phyloP scores from a whole-genome alignment of 768 basidiomycete species.

The Mycena galericulata region DNA sequence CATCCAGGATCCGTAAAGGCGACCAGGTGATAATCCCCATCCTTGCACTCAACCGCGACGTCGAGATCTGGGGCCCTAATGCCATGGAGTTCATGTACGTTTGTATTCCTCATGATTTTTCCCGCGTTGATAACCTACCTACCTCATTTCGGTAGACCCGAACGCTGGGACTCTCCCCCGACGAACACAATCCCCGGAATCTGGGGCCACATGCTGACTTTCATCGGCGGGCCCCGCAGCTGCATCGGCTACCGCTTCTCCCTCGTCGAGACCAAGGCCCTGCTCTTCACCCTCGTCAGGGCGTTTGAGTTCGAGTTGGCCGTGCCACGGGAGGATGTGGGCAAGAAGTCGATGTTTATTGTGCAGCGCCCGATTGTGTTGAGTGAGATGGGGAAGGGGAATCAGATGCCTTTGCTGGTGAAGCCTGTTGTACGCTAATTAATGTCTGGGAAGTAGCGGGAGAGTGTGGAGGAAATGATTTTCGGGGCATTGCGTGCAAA shows the following conservation, averaged over 20 bases:
- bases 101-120: too few relatives aligned
- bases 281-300: background rate
- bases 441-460: too few relatives aligned
- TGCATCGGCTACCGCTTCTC: conserved; percentile 51
- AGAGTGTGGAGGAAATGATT: too few relatives aligned
- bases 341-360: background rate
- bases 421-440: background rate
- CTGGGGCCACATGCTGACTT: conserved; percentile 52
- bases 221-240: conserved; percentile 56
- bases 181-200: conserved; percentile 51
- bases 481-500: too few relatives aligned
- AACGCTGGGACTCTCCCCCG: conserved; percentile 52
- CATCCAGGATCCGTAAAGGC: background rate
- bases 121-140: background rate
- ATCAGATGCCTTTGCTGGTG: conserved; percentile 9
- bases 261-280: conserved; percentile 19
- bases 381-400: conserved; percentile 17
- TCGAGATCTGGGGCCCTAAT: background rate
- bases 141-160: conserved; percentile 47
- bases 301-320: background rate
- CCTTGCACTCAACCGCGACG: background rate
- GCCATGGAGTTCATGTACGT: background rate
- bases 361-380: conserved; percentile 14
- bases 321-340: background rate
- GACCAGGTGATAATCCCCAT: background rate